Base-by-base conservation (phyloP, 2,329 filamentous ascomycete species). In the Diaporthe sp. region DNA sequence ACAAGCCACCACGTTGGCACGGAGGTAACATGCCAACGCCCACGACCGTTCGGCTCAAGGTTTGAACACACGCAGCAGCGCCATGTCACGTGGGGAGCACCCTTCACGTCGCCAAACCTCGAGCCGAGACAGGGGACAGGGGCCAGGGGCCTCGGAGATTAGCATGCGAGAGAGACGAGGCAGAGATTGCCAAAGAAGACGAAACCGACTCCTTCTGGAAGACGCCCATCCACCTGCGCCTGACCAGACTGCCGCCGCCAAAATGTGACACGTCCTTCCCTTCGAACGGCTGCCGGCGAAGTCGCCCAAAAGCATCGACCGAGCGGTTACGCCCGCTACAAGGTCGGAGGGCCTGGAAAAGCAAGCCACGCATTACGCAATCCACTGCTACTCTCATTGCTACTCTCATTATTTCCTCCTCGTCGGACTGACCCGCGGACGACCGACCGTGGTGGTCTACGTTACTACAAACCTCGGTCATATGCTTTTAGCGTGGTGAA, bases 1-100 rank as follows among this genome's bases (percentile, higher is more conserved):
- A 67, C 61, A 67, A 67, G 61, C 61, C 61, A 67, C 61, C 45
- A 67, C 30, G 61, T 28, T 67, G 61, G 61, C 45, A 67, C 45
- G 45, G 61, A 52, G 61, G 61, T 52, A 38, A 33, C 61, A 67
- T 67, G 30, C 61, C 45, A 52, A 22, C 30, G 28, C 22, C 30
- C 13, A 7, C 30, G 13, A 52, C 8, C 28, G 2, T 52, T 12
- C 30, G 30, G 45, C 3, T 25, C 61, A 38, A 52, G 42, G 45
- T 67, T 67, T 52, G 61, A 67, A 52, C 12, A 67, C 61, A 52
- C 30, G 61, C 61, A 67, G 61, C 61, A 25, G 61, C 33, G 45
- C 45, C 33, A 52, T 35, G 45, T 67, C 61, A 67, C 61, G 61
- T 67, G 61, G 61, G 15, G 7, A 25, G n/a, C 22, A 38, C 61